Conservation (phyloP, 1,284 basidiomycete species). For the Malassezia sympodialis region DNA sequence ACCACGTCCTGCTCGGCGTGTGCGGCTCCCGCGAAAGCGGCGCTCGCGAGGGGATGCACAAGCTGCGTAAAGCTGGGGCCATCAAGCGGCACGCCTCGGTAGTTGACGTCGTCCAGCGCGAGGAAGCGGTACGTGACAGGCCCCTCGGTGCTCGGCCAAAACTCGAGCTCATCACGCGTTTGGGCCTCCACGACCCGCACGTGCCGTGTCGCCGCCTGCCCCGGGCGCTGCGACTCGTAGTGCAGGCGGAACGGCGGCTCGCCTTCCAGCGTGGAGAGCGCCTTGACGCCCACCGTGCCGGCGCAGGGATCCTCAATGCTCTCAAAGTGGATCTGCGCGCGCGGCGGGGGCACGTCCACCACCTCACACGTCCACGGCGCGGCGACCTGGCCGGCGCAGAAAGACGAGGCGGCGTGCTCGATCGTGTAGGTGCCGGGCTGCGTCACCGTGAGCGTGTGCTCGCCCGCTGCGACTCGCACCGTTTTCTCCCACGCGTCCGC, state of each 20-base stretch:
- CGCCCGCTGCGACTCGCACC: slow-evolving; percentile 15
- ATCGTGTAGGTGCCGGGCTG: slow-evolving; percentile 75
- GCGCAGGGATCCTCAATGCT: slow-evolving; percentile 75
- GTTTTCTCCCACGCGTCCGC: slow-evolving; percentile 18
- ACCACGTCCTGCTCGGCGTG: slow-evolving; percentile 21
- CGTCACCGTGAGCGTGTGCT: slow-evolving; percentile 16
- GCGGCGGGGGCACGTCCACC: slow-evolving; percentile 57
- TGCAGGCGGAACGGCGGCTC: slow-evolving; percentile 79
- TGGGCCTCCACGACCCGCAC: slow-evolving; percentile 56
- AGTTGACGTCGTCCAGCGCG: slow-evolving; percentile 71
- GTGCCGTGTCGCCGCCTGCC: slow-evolving; percentile 47
- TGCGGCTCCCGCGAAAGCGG: slow-evolving; percentile 27
- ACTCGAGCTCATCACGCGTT: slow-evolving; percentile 69
- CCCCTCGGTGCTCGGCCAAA: slow-evolving; percentile 79
- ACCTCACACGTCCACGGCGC: slow-evolving; percentile 40
- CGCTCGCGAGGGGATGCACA: slow-evolving; percentile 42
- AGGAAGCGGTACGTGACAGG: slow-evolving; percentile 77
- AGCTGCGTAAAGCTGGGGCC: slow-evolving; percentile 40
- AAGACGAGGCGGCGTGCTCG: slow-evolving; percentile 61
- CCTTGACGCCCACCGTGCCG: slow-evolving; percentile 82
- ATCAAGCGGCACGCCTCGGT: slow-evolving; percentile 55
- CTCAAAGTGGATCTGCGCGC: slow-evolving; percentile 74
- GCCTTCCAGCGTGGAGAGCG: slow-evolving; percentile 74
- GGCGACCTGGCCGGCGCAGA: slow-evolving; percentile 52
- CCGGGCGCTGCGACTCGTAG: slow-evolving; percentile 62